Evolutionary conservation across 129 eudicot species (phyloP).

Genomic region (Glebionis coronaria): DNA sequence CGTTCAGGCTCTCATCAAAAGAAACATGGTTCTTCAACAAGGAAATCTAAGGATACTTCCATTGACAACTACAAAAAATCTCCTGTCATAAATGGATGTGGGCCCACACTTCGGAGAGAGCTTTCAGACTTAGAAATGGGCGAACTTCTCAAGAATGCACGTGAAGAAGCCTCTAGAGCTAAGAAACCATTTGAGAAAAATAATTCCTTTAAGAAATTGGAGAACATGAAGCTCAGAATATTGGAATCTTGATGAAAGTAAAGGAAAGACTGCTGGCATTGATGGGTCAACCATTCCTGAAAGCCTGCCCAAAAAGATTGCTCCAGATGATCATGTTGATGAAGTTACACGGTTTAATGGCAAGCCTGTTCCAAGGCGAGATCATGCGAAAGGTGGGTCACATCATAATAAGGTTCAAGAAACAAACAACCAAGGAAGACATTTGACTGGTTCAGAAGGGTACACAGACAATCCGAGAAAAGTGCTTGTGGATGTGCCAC

Average conservation of each 20-base stretch:
- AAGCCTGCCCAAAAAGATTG: constrained; percentile 38
- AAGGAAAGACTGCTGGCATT: constrained; percentile 43
- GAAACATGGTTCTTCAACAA: constrained; percentile 41
- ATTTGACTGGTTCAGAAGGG: constrained; percentile 52
- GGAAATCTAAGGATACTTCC: constrained; percentile 45
- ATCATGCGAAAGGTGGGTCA: constrained; percentile 41
- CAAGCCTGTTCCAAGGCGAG: constrained; percentile 31
- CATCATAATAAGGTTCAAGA: constrained; percentile 26
- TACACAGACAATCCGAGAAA: constrained; percentile 51
- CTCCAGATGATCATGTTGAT: constrained; percentile 39
- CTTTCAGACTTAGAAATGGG: constrained; percentile 87
- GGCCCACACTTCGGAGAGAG: constrained; percentile 57
- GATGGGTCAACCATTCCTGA: background rate
- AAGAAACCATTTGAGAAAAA: constrained; percentile 54
- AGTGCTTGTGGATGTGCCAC: constrained; percentile 28
- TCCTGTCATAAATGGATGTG: constrained; percentile 53
- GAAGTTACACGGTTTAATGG: constrained; percentile 43
- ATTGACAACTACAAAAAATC: constrained; percentile 36
- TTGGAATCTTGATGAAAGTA: constrained; percentile 52
- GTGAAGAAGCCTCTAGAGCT: constrained; percentile 46
- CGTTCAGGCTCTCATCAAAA: constrained; percentile 38
- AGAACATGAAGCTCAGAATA: constrained; percentile 54
- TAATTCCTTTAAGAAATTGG: constrained; percentile 61
- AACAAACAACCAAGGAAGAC: constrained; percentile 24
- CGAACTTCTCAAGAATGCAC: constrained; percentile 74